Evolutionary conservation across 2,329 filamentous ascomycete genomes (phyloP).

Genomic region (Phialophora macrospora): DNA sequence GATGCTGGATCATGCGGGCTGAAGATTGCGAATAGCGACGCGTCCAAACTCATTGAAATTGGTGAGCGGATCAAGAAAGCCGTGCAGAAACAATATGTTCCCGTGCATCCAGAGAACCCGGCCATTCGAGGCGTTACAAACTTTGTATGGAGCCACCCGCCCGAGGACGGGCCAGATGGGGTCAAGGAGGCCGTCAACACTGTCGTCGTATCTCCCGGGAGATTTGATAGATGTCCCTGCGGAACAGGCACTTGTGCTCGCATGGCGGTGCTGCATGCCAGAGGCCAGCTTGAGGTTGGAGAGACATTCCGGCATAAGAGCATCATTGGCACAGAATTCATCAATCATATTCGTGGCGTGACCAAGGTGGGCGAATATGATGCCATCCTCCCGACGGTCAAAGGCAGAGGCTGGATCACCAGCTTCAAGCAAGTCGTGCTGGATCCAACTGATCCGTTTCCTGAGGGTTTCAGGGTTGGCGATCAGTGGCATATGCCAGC

Average conservation of each 20-base stretch:
- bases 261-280: slow-evolving; percentile 52
- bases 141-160: slow-evolving; percentile 48
- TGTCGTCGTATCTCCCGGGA: slow-evolving; percentile 53
- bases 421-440: slow-evolving; percentile 52
- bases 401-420: slow-evolving; percentile 55
- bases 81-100: slow-evolving; percentile 44
- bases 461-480: slow-evolving; percentile 48
- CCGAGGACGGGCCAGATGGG: slow-evolving; percentile 36
- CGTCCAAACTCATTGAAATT: slow-evolving; percentile 48
- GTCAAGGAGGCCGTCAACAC: slow-evolving; percentile 47
- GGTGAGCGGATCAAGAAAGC: slow-evolving; percentile 53
- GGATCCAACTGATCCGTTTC: slow-evolving; percentile 54
- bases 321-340: slow-evolving; percentile 53
- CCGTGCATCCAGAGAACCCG: slow-evolving; percentile 53
- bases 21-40: slow-evolving; percentile 43
- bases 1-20: slow-evolving; percentile 48
- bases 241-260: slow-evolving; percentile 54
- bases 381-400: slow-evolving; percentile 50
- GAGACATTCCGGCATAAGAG: slow-evolving; percentile 50
- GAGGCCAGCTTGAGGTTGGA: slow-evolving; percentile 46
- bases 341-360: slow-evolving; percentile 46
- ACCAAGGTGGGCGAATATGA: slow-evolving; percentile 48
- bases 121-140: slow-evolving; percentile 51
- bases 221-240: slow-evolving; percentile 55
- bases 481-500: slow-evolving; percentile 38